Evolutionary conservation across 306 rosid species (phyloP).

Genomic region (Carpinus fangiana): DNA sequence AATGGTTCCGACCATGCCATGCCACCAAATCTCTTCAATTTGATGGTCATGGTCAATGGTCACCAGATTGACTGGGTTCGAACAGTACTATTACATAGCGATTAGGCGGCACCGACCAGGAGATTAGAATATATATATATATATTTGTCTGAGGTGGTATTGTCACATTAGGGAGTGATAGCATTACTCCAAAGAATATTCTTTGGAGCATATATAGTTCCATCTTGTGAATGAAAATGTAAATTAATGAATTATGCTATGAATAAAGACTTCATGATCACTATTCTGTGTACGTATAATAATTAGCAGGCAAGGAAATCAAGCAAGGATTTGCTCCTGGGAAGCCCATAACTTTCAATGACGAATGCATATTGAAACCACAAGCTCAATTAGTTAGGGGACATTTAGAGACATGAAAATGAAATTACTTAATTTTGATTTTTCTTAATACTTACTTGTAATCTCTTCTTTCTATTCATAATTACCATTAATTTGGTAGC

Average conservation of each 20-base stretch:
- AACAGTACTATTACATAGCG: too few relatives aligned
- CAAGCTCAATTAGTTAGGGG: constrained; percentile 24
- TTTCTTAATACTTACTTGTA: constrained; percentile 19
- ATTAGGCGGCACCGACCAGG: too few relatives aligned
- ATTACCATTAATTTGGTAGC: not conserved
- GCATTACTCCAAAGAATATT: too few relatives aligned
- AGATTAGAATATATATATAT: too few relatives aligned
- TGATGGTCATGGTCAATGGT: too few relatives aligned
- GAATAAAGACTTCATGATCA: not conserved
- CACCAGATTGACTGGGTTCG: too few relatives aligned
- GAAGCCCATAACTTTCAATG: not conserved
- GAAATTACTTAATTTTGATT: constrained; percentile 2
- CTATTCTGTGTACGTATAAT: not conserved
- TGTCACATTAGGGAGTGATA: too few relatives aligned
- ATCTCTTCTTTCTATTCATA: constrained; percentile 12
- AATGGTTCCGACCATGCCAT: too few relatives aligned
- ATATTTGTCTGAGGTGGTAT: too few relatives aligned
- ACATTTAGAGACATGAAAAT: constrained; percentile 4
- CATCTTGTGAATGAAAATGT: not conserved
- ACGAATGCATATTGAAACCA: not conserved
- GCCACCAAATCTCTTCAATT: too few relatives aligned
- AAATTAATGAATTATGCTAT: not conserved
- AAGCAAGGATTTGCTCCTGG: not conserved
- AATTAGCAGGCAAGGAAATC: too few relatives aligned
- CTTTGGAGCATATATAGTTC: too few relatives aligned